Evolutionary conservation across 2,329 filamentous ascomycete species (phyloP), one percentile per base, ranked within the genome.

Genomic region (Paecilomyces niveus): DNA sequence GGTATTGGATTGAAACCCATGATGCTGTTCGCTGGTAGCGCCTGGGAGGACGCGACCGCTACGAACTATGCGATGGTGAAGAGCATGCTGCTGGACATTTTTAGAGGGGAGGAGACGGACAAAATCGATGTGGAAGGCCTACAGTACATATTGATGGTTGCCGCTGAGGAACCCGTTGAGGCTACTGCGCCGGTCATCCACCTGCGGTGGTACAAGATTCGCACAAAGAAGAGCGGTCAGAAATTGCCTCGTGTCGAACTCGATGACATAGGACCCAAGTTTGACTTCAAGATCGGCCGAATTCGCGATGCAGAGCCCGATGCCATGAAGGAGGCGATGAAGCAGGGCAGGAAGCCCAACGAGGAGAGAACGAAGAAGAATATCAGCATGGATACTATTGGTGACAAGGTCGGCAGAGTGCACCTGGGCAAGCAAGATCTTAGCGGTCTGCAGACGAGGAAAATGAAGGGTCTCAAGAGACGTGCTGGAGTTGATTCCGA

Each of bases 391-490:
- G 92, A 97, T 74, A 77, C 87, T 51, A 91, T 99, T 78, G 94
- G 94, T 72, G 94, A 99, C 77, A 97, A 97, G 87, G 83, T 97
- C 63, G 94, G 93, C 63, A 87, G 92, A 66, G 89, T 99, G 63
- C 94, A 99, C 74, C 77, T 96, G 60, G 91, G 89, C 70, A 91
- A 88, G 79, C 92, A 97, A 77, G 92, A 99, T 77, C 83, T 99
- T 59, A 82, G 81, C 70, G 84, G 89, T 67, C 76, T 99, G 75
- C 94, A 99, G 81, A 95, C 92, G 56, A 87, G 94, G 71, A 99
- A 99, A 85, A 97, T 99, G 92, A 99, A 99, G 86, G 94, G 92
- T 65, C 76, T 99, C 65, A 99, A 97, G 85, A 83, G 94, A 64
- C 86, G 83, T 63, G 85, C 90, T 57, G 86, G 86, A 62, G 77